phyloP scores from a whole-genome alignment of 1,284 basidiomycete species.

The Cryptococcus sp. region DNA sequence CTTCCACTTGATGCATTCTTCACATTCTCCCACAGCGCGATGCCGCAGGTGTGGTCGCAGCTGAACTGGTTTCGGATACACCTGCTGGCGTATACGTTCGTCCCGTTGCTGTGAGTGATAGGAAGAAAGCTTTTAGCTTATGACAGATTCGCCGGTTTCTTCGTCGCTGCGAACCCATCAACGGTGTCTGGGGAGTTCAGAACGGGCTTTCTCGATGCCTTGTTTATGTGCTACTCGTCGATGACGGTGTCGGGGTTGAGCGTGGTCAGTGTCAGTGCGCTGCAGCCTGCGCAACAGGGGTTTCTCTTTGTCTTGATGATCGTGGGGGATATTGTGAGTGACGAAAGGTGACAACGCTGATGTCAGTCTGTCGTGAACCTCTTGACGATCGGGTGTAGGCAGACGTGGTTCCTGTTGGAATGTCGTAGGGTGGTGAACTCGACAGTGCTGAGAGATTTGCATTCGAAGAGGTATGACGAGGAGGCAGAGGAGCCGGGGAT shows the following conservation, averaged over 20 bases:
- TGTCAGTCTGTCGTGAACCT: slow-evolving; percentile 18
- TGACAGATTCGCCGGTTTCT: slow-evolving; percentile 20
- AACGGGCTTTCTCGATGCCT: slow-evolving; percentile 18
- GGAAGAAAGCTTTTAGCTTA: background rate
- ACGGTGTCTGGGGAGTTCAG: slow-evolving; percentile 1
- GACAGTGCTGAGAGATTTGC: background rate
- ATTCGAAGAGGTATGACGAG: background rate
- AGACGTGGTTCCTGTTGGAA: slow-evolving; percentile 10
- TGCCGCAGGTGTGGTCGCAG: slow-evolving; percentile 5
- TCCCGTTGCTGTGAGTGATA: slow-evolving; percentile 16
- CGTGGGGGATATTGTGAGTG: slow-evolving; percentile 23
- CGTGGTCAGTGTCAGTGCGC: slow-evolving; percentile 17
- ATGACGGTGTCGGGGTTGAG: slow-evolving; percentile 19
- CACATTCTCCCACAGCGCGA: background rate
- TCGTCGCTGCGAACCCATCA: slow-evolving; percentile 18
- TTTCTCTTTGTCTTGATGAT: slow-evolving; percentile 24
- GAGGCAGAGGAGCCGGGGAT: background rate
- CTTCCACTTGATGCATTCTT: too few relatives aligned
- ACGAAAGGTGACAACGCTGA: background rate
- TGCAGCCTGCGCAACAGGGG: slow-evolving; percentile 19
- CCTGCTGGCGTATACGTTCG: slow-evolving; percentile 17
- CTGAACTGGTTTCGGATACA: slow-evolving; percentile 28
- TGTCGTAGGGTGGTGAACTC: slow-evolving; percentile 6
- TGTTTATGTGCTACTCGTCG: slow-evolving; percentile 26
- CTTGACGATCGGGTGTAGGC: slow-evolving; percentile 20